phyloP scores from a whole-genome alignment of 164 flowering plant species.

The Nymphaea colorata region DNA sequence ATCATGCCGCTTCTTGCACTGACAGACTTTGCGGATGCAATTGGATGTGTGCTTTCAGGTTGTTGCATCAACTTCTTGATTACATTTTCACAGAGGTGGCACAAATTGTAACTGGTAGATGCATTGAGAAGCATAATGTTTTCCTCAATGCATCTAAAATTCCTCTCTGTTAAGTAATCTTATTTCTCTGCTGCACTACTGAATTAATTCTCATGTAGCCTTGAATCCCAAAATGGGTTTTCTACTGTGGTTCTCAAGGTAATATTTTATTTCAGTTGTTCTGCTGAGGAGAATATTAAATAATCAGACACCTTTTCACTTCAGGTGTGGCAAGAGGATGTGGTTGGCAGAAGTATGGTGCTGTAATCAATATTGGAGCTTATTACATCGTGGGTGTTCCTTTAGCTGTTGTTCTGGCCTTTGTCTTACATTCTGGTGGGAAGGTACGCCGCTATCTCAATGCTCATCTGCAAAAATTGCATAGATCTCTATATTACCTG shows the following conservation, averaged over 20 bases:
- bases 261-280: no score
- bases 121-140: not conserved
- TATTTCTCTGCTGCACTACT: no score
- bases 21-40: constrained; percentile 34
- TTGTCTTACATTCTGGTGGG: constrained; percentile 37
- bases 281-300: no score
- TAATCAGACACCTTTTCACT: not conserved
- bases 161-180: no score
- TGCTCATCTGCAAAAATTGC: not conserved
- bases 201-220: no score
- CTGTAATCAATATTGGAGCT: constrained; percentile 46
- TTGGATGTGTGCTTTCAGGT: constrained; percentile 39
- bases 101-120: not conserved
- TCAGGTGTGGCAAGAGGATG: constrained; percentile 63
- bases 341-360: constrained; percentile 57
- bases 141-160: not conserved
- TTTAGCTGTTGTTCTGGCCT: constrained; percentile 38
- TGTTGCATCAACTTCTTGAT: not conserved
- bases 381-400: constrained; percentile 49
- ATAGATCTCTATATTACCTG: not conserved
- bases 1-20: constrained; percentile 44
- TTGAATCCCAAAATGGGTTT: no score
- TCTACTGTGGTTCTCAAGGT: no score
- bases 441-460: constrained; percentile 16
- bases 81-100: not conserved